phyloP scores from a whole-genome alignment of 2,329 filamentous ascomycete species.

The Pseudogymnoascus sp. region DNA sequence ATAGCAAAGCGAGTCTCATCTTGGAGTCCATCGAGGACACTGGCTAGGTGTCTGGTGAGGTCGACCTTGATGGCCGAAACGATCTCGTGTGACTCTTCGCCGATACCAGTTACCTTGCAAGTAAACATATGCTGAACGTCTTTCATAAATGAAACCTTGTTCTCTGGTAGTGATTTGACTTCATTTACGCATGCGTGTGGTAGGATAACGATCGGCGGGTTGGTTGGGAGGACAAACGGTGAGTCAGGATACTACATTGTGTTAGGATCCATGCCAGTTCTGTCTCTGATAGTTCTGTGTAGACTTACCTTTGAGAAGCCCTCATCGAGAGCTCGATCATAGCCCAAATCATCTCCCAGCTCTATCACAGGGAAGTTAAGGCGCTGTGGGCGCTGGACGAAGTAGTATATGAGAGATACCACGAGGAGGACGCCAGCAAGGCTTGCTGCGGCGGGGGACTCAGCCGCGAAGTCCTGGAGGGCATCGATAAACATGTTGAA shows the following conservation, averaged over 20 bases:
- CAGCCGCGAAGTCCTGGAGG: slow-evolving; percentile 3
- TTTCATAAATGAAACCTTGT: slow-evolving; percentile 13
- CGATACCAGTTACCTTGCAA: slow-evolving; percentile 20
- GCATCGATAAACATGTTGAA: neutral
- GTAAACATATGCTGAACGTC: slow-evolving; percentile 15
- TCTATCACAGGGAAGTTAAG: neutral
- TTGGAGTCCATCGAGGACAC: slow-evolving; percentile 11
- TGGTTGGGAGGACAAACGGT: slow-evolving; percentile 13
- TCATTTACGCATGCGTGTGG: slow-evolving; percentile 14
- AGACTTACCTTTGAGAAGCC: neutral
- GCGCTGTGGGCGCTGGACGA: neutral
- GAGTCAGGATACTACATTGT: slow-evolving; percentile 11
- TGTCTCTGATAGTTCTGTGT: neutral
- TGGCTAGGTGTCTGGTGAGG: slow-evolving; percentile 14
- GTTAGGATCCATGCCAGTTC: neutral
- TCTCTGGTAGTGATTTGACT: slow-evolving; percentile 12
- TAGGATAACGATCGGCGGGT: slow-evolving; percentile 12
- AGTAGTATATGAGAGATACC: neutral
- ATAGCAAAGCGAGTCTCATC: slow-evolving; percentile 14
- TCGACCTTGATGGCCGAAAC: slow-evolving; percentile 11
- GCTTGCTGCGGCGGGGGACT: neutral
- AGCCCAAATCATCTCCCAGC: neutral
- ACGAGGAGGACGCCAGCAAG: neutral
- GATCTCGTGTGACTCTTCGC: slow-evolving; percentile 10
- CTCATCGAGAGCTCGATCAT: neutral